Evolutionary conservation across 2,329 filamentous ascomycete species (phyloP), one percentile per base, ranked within the genome.

Genomic region (Aureobasidium sp.): DNA sequence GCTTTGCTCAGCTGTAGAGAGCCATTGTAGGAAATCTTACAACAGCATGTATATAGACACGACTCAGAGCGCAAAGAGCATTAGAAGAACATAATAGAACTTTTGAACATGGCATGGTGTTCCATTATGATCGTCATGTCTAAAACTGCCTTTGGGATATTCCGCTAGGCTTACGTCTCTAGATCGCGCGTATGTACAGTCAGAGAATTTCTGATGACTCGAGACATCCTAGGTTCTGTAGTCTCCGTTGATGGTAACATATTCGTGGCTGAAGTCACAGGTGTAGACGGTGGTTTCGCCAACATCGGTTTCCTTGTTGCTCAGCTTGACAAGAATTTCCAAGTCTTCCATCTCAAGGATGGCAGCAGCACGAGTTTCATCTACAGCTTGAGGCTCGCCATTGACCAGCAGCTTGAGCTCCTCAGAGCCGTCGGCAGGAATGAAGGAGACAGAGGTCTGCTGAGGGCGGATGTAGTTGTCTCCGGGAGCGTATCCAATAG

Each of bases 221-320:
- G 32, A 52, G 50, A 27, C 50, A 37, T 20, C 13, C 39, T 57
- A 57, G 1, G 85, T 87, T 68, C 85, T 75, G 72, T 87, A 87
- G 72, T 87, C 85, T 41, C 83, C 85, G 70, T 87, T 87, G 68
- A 87, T 87, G 56, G 84, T 87, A 52, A 87, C 84, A 76, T 87
- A 95, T 79, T 92, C 89, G 71, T 92, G 89, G 71, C 87, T 91
- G 68, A 92, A 90, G 73, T 95, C 90, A 71, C 90, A 94, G 42
- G 90, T 94, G 86, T 89, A 94, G 73, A 90, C 90, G 5, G 86
- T 84, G 1, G 87, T 87, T 72, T 87, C 83, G 5, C 34, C 37
- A 12, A 17, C 12, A 36, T 42, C 26, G 17, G 39, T 26, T 29
- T 44, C 26, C 15, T 36, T 27, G 50, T 87, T 88, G 29, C 88